These are phyloP conservation scores for Mortierella sp. DNA, from an alignment of 371 early-diverging fungal genomes.

Conservation along the genomic window DNA sequence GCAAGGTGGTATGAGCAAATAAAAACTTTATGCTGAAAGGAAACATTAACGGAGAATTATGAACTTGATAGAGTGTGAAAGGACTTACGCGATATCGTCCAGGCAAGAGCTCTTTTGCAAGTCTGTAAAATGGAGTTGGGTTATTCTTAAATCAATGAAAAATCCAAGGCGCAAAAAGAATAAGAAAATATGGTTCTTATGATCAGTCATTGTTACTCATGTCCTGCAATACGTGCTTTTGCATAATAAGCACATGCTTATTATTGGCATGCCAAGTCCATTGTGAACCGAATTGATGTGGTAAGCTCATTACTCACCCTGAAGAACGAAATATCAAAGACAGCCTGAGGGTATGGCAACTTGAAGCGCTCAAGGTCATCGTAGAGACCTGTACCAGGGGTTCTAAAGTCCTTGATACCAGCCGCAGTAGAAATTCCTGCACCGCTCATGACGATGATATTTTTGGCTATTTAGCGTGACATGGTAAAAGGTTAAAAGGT, in stretches of 20 bases:
- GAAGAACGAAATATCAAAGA: conserved; percentile 95
- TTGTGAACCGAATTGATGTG: too few species aligned
- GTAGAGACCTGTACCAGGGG: conserved; percentile 93
- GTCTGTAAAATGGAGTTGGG: conserved; percentile 90
- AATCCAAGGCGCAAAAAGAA: not conserved
- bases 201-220: not conserved
- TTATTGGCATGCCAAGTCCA: too few species aligned
- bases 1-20: not conserved
- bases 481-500: not conserved
- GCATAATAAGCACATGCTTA: not conserved
- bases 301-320: conserved; percentile 55
- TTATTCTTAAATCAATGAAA: conserved; percentile 60
- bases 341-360: conserved; percentile 93
- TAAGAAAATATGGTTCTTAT: conserved; percentile 6
- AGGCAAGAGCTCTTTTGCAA: conserved; percentile 95
- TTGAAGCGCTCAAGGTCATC: conserved; percentile 89
- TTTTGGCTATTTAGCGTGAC: conserved; percentile 63
- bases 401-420: conserved; percentile 94
- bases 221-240: not conserved
- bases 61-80: not conserved
- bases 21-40: not conserved
- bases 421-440: conserved; percentile 96
- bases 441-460: conserved; percentile 93
- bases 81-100: conserved; percentile 69
- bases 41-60: not conserved